Evolutionary conservation across 305 asterid species (phyloP).

Genomic region (Plantago rigida): DNA sequence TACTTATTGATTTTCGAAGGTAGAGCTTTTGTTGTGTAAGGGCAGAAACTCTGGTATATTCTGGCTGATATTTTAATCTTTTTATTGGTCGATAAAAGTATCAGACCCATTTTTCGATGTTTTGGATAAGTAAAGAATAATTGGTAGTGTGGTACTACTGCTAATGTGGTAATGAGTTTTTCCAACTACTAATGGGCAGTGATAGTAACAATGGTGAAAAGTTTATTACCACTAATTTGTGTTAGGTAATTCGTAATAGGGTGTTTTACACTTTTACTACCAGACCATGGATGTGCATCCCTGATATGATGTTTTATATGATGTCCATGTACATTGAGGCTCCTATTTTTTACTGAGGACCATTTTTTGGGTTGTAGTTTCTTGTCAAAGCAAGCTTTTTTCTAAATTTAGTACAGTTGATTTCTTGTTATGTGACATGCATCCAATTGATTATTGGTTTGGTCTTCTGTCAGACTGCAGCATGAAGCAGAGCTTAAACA

Average conservation of each 20-base stretch:
- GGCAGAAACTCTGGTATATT: constrained; percentile 5
- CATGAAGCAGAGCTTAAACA: constrained; percentile 72
- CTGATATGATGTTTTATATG: background rate
- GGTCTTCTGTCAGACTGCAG: constrained; percentile 44
- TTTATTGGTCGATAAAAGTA: background rate
- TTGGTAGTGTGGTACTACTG: no score
- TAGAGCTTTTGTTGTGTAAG: background rate
- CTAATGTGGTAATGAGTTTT: no score
- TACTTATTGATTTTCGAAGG: background rate
- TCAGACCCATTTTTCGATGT: no score
- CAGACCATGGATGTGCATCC: background rate
- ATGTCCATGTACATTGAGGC: background rate
- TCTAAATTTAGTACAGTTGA: background rate
- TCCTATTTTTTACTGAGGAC: background rate
- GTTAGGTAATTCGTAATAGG: no score
- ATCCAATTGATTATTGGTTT: constrained; percentile 21
- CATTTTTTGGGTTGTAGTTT: constrained; percentile 6
- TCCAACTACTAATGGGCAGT: no score
- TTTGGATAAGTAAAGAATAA: no score
- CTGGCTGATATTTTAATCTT: constrained; percentile 9
- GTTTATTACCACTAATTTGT: no score
- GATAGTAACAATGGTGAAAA: no score
- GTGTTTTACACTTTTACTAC: no score
- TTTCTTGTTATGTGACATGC: constrained; percentile 15
- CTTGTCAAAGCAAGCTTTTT: constrained; percentile 19